Percentiles rank a stretch among this genome's conserved stretches.
phyloP scores from a whole-genome alignment of 768 basidiomycete species.

The Candolleomyces efflorescens region DNA sequence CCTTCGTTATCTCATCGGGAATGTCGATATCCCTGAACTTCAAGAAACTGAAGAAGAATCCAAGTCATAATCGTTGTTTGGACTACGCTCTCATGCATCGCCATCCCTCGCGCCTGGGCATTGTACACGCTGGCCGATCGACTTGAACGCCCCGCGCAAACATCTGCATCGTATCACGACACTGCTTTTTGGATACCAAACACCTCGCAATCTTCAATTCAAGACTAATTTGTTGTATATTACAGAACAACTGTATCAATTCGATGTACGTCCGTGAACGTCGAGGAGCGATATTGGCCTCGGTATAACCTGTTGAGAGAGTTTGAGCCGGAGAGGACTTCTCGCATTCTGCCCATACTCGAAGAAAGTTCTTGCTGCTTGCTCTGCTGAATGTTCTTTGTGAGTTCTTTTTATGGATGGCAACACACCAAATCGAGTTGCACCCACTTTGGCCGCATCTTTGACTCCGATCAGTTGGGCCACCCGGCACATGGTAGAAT shows the following conservation, averaged over 20 bases:
- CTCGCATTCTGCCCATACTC: too few relatives aligned
- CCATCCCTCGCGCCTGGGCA: background rate
- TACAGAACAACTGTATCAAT: constrained; percentile 1
- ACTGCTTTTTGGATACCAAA: background rate
- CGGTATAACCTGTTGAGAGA: too few relatives aligned
- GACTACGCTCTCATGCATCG: background rate
- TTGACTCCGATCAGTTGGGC: too few relatives aligned
- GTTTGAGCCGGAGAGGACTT: too few relatives aligned
- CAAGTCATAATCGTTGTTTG: background rate
- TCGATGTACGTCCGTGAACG: background rate
- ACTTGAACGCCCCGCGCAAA: background rate
- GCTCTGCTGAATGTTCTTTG: too few relatives aligned
- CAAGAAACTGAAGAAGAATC: constrained; percentile 4
- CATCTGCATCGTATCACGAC: background rate
- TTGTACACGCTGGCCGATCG: background rate
- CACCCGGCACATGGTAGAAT: too few relatives aligned
- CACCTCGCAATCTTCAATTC: background rate
- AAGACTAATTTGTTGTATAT: constrained; percentile 2
- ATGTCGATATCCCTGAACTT: constrained; percentile 47
- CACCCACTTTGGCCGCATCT: too few relatives aligned
- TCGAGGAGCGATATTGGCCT: too few relatives aligned
- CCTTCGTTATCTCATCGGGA: constrained; percentile 74
- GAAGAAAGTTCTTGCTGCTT: too few relatives aligned
- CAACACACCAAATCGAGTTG: too few relatives aligned
- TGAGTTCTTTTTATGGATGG: too few relatives aligned